phyloP scores from a whole-genome alignment of 176 grass and related monocot species.

The Puccinellia tenuiflora region DNA sequence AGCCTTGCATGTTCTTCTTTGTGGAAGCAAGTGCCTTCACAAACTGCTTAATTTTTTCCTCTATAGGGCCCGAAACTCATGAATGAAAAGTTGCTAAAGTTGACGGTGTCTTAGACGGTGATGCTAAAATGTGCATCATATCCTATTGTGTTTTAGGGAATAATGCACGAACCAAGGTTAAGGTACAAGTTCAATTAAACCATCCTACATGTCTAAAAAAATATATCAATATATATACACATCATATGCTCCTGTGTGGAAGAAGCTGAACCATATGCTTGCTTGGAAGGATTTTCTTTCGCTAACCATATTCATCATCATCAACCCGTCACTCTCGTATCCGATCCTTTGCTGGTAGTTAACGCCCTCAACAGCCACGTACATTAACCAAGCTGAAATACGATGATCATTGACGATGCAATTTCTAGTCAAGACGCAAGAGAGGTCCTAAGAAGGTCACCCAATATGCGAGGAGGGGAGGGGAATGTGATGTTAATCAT shows the following conservation, averaged over 20 bases:
- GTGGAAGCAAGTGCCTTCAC: too few relatives aligned
- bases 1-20: too few relatives aligned
- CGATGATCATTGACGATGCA: neutral
- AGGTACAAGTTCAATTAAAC: neutral
- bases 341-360: neutral
- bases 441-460: neutral
- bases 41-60: too few relatives aligned
- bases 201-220: neutral
- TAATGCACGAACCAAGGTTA: neutral
- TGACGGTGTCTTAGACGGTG: neutral
- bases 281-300: neutral
- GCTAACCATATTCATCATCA: neutral
- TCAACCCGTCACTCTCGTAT: neutral
- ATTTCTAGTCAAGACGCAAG: neutral
- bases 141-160: neutral
- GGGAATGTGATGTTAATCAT: neutral
- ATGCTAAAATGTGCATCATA: neutral
- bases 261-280: neutral
- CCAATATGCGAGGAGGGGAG: neutral
- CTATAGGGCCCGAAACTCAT: too few relatives aligned
- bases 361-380: neutral
- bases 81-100: too few relatives aligned
- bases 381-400: neutral
- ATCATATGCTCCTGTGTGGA: neutral
- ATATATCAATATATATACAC: neutral